These are phyloP conservation scores for Laguncularia racemosa DNA, from an alignment of 345 rosid species.

Conservation along the genomic window DNA sequence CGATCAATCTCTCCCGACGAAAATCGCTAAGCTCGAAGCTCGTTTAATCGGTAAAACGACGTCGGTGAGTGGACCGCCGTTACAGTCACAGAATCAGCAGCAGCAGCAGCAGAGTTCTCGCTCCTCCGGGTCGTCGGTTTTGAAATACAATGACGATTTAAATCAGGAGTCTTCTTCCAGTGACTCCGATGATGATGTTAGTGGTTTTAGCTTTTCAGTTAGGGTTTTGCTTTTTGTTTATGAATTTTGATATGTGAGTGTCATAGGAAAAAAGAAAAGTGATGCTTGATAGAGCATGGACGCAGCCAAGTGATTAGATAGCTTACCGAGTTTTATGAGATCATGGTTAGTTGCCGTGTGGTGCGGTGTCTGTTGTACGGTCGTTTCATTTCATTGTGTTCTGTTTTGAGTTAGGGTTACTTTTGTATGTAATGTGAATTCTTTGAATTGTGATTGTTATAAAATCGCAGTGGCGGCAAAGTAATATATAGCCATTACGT, in stretches of 20 bases:
- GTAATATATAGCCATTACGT: too few species aligned
- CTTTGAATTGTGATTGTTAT: too few species aligned
- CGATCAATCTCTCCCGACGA: slow-evolving; percentile 85
- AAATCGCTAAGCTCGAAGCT: slow-evolving; percentile 99
- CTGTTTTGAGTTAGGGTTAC: too few species aligned
- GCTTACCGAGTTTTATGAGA: too few species aligned
- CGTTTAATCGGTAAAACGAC: slow-evolving; percentile 88
- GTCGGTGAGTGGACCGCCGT: slow-evolving; percentile 17
- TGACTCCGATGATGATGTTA: slow-evolving; percentile 88
- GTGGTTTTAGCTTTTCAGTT: slow-evolving; percentile 2
- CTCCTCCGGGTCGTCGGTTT: slow-evolving; percentile 44
- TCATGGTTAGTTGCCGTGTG: too few species aligned
- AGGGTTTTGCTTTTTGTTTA: neutral
- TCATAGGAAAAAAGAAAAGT: too few species aligned
- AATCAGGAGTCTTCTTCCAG: slow-evolving; percentile 50
- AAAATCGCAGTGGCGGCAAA: too few species aligned
- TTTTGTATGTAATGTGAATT: too few species aligned
- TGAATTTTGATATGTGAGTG: neutral
- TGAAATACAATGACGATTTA: slow-evolving; percentile 42
- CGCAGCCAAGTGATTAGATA: too few species aligned
- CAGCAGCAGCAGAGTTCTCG: slow-evolving; percentile 39
- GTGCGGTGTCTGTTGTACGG: too few species aligned
- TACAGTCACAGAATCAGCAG: slow-evolving; percentile 25
- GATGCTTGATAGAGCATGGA: too few species aligned
- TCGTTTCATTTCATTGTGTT: neutral